Base-by-base conservation (phyloP, 2,329 filamentous ascomycete genomes). In the Ceratocystis destructans region DNA sequence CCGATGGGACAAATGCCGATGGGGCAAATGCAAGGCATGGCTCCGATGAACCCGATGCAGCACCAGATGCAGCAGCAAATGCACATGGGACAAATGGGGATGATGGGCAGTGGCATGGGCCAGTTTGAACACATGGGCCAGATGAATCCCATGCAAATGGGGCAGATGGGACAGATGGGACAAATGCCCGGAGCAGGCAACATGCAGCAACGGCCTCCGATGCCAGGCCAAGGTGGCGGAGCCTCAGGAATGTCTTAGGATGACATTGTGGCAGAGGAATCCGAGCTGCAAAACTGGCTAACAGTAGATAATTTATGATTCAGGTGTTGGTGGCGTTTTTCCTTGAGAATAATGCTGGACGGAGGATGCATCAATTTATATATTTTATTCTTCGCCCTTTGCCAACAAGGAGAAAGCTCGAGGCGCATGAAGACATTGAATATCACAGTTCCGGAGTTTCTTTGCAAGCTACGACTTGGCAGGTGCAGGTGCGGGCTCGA, bases 171-270 rank as follows among this genome's bases (percentile, higher is more conserved):
- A 6, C 28, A 53, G 17, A 67, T 67, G 63, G 48, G 63, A 31
- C 66, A 65, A 65, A 67, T 67, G 45, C 66, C 66, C 1, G 63
- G 66, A 1, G 57, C 41, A 2, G 17, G 28, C 7, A 59, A 62
- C 31, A 67, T 67, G 57, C 62, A 65, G 55, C 66, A 67, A 48
- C 62, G 63, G 33, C 66, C 66, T 28, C 66, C 62, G 22, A 67
- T 67, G 66, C 55, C 66, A 25, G 63, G 66, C 12, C 66, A 65
- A 50, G 66, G 63, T 37, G 66, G 66, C 17, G 62, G 62, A 48
- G 46, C 45, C 64, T 62, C 63, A 10, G 66, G 66, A 17, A 65
- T 67, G 66, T 65, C 66, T 15, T 67, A 67, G 66, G 57, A 67
- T n/a, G 66, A 65, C 53, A 67, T 67, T 55, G 31, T 65, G 12